These are phyloP conservation scores for Phaseolus lunatus DNA, from an alignment of 306 rosid genomes.

Conservation along the genomic window DNA sequence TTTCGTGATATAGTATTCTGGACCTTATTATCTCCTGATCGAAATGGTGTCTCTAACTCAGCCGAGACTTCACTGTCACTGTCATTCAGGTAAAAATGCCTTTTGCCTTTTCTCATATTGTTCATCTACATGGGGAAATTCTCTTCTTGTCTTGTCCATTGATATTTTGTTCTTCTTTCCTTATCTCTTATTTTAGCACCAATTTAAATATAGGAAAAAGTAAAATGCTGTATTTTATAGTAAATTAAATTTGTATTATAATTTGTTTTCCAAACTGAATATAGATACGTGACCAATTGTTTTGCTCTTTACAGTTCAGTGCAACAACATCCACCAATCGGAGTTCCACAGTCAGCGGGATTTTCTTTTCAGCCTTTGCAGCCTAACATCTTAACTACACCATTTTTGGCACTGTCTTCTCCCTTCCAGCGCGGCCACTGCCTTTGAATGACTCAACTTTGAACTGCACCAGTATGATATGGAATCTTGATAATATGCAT, in stretches of 20 bases:
- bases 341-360: constrained; percentile 70
- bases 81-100: constrained; percentile 67
- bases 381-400: constrained; percentile 72
- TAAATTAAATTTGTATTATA: not conserved
- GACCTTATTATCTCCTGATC: constrained; percentile 77
- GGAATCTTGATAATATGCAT: constrained; percentile 37
- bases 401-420: constrained; percentile 70
- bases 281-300: constrained; percentile 2
- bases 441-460: constrained; percentile 54
- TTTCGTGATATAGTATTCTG: constrained; percentile 65
- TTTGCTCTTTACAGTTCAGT: constrained; percentile 61
- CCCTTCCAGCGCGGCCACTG: constrained; percentile 69
- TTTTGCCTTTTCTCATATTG: not conserved
- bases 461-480: constrained; percentile 24
- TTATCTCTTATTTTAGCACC: too few species aligned
- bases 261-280: not conserved
- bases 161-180: too few species aligned
- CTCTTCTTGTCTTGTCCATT: too few species aligned
- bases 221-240: too few species aligned
- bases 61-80: constrained; percentile 78
- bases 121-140: not conserved
- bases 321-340: constrained; percentile 66
- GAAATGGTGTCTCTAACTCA: constrained; percentile 62
- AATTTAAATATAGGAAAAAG: too few species aligned
- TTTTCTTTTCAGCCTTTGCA: constrained; percentile 81